phyloP scores from a whole-genome alignment of 495 filamentous ascomycete genomes.

The Tirmania nivea region DNA sequence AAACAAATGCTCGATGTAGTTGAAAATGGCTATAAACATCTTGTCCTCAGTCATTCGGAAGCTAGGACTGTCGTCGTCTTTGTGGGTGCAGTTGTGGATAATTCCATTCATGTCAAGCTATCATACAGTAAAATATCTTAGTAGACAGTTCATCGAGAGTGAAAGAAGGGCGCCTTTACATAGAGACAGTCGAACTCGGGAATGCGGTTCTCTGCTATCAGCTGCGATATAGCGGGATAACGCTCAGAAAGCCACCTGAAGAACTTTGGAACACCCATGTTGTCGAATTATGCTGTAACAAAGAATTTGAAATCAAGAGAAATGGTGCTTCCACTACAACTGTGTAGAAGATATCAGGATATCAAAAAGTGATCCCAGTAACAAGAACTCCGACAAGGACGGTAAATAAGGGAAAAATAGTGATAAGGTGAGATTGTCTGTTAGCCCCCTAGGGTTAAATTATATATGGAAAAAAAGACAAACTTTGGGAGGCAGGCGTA shows the following conservation, averaged over 20 bases:
- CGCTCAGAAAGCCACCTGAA: conserved; percentile 91
- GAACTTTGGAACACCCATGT: conserved; percentile 85
- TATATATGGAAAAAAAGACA: too few relatives aligned
- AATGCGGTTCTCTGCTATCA: conserved; percentile 97
- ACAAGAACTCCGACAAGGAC: too few relatives aligned
- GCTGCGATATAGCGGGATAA: conserved; percentile 94
- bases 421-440: too few relatives aligned
- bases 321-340: too few relatives aligned
- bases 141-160: conserved; percentile 1
- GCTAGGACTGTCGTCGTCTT: conserved; percentile 61
- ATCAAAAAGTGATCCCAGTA: too few relatives aligned
- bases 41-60: conserved; percentile 91
- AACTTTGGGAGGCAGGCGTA: too few relatives aligned
- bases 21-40: conserved; percentile 99
- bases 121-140: background rate
- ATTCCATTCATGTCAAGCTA: conserved; percentile 97
- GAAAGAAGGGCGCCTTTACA: conserved; percentile 23
- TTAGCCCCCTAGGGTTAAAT: too few relatives aligned
- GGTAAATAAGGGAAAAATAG: too few relatives aligned
- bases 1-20: conserved; percentile 97
- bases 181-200: conserved; percentile 98
- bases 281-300: background rate
- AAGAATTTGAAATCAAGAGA: too few relatives aligned
- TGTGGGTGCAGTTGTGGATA: conserved; percentile 98
- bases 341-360: too few relatives aligned